Base-by-base conservation (phyloP, 1,139 yeast species). In the Geotrichum klebahnii region DNA sequence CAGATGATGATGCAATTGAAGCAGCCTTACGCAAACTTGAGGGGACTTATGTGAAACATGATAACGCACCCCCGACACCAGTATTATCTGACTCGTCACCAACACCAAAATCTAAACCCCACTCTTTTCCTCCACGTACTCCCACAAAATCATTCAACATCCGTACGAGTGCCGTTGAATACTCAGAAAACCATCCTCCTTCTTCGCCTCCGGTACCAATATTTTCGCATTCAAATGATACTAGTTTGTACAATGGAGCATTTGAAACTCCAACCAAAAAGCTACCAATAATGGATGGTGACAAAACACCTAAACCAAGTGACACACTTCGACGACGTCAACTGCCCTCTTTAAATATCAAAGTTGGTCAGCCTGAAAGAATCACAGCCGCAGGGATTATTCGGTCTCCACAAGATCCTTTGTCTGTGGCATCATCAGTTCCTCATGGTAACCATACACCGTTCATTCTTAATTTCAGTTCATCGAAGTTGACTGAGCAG, bases 1-100 rank as follows among this genome's bases (percentile, higher is more conserved):
- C 77, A 42, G 79, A 75, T 35, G 82, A 78, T 26, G 81, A 81
- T 63, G 96, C 96, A 0, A 73, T 89, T n/a, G 78, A 76, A 51
- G 79, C 80, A 49, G 92, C 97, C 0, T 71, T 89, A 55, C 73
- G 75, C 63, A 87, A 85, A 64, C 70, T 89, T 28, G 95, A 86
- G 66, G 97, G 96, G 0, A 79, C 75, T 36, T 75, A 56, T 39
- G 51, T 47, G 12, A 58, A 57, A 48, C 49, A 46, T 36, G 45
- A 47, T 35, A 34, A 50, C 32, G 17, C 3, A 19, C 20, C 32
- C n/a, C n/a, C n/a, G n/a, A n/a, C n/a, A 26, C 16, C 16, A 17
- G 5, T 23, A 31, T 32, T 12, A 28, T 35, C 23, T 29, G 44
- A 5, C 20, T 29, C 32, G 29, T 6, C 29, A 10, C 29, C 29